phyloP scores from a whole-genome alignment of 441 rosid species.

The Oxalis stricta region DNA sequence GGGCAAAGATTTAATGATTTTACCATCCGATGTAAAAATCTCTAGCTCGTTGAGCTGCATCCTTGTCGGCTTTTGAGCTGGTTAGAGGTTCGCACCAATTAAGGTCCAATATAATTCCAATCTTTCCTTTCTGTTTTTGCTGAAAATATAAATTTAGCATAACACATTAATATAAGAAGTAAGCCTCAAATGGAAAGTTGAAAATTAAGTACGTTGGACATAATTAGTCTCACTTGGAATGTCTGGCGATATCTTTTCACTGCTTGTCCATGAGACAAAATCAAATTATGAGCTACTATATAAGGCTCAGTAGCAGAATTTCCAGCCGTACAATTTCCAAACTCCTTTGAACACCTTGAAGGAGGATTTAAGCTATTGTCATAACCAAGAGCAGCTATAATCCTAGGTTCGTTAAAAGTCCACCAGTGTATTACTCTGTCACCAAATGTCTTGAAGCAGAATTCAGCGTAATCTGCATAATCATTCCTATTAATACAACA shows the following conservation, averaged over 20 bases:
- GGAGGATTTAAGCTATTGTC: slow-evolving; percentile 23
- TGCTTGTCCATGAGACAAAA: slow-evolving; percentile 24
- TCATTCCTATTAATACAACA: slow-evolving; percentile 15
- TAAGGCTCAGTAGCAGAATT: slow-evolving; percentile 33
- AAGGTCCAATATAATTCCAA: slow-evolving; percentile 29
- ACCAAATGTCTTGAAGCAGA: slow-evolving; percentile 26
- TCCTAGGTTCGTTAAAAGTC: slow-evolving; percentile 29
- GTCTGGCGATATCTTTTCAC: slow-evolving; percentile 22
- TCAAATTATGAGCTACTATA: slow-evolving; percentile 22
- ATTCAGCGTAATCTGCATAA: slow-evolving; percentile 24
- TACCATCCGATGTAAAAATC: slow-evolving; percentile 37
- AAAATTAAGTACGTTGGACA: too few species aligned
- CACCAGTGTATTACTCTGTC: slow-evolving; percentile 30
- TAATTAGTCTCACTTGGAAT: slow-evolving; percentile 12
- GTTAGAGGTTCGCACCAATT: slow-evolving; percentile 38
- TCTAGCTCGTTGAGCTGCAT: slow-evolving; percentile 32
- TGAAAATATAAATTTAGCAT: slow-evolving; percentile 3
- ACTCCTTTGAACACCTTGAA: slow-evolving; percentile 20
- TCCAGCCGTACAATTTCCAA: slow-evolving; percentile 23
- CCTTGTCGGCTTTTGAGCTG: slow-evolving; percentile 22
- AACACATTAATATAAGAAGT: too few species aligned
- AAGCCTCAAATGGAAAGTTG: too few species aligned
- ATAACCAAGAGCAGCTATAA: slow-evolving; percentile 24
- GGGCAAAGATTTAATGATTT: background rate
- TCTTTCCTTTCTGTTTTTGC: slow-evolving; percentile 23